Conservation (phyloP, 352 stramenopile genomes). For the Globisporangium mamillatum region DNA sequence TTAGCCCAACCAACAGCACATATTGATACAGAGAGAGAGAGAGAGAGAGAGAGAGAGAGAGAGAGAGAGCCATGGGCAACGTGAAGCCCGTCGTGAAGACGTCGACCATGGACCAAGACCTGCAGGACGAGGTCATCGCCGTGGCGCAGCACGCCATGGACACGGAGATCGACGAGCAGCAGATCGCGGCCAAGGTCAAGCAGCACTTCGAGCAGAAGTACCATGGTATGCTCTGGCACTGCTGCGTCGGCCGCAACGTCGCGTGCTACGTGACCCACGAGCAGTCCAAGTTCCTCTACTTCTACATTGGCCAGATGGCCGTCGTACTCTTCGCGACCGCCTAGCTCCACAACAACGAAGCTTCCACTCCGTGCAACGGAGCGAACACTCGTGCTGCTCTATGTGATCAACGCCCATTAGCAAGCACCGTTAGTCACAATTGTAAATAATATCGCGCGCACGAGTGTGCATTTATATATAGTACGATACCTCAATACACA, state of each 20-base stretch:
- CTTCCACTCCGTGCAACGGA: neutral
- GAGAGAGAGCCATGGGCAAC: conserved; percentile 22
- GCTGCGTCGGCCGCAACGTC: conserved; percentile 93
- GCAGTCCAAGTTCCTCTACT: conserved; percentile 95
- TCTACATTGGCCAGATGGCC: conserved; percentile 94
- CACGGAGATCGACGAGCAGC: conserved; percentile 79
- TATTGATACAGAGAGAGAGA: neutral
- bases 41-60: neutral
- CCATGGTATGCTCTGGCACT: conserved; percentile 91
- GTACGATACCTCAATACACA: neutral
- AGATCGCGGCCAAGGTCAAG: conserved; percentile 91
- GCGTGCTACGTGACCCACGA: conserved; percentile 94
- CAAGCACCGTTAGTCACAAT: neutral
- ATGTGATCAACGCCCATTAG: neutral
- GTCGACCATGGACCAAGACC: conserved; percentile 83
- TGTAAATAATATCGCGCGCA: neutral
- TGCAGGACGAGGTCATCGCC: conserved; percentile 82
- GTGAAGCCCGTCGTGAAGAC: conserved; percentile 88
- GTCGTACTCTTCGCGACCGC: conserved; percentile 91
- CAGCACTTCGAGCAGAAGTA: conserved; percentile 92
- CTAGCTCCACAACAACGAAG: conserved; percentile 16
- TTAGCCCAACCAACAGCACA: neutral
- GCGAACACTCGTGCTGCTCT: neutral
- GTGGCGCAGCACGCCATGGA: conserved; percentile 79
- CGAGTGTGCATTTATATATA: neutral